Base-by-base conservation (phyloP, 73 alveolate species). In the Paramecium sexaurelia region DNA sequence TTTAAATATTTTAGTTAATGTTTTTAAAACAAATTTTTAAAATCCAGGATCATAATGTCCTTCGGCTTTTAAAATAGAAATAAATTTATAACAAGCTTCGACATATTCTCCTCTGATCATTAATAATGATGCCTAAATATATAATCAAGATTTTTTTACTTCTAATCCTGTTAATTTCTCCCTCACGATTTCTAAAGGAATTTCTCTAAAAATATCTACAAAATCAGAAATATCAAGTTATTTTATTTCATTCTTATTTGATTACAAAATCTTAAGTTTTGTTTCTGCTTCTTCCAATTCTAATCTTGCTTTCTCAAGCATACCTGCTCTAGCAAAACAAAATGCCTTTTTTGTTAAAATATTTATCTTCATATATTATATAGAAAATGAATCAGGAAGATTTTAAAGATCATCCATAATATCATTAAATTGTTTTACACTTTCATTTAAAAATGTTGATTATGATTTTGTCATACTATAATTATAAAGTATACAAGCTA, bases 381-480 rank as follows among this genome's bases (percentile, higher is more conserved):
- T 78, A 6, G 90, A 78, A 45, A 26, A 78, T 20, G 45, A 39
- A 39, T 78, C 73, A 37, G 73, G 73, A 24, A 41, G 19, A 26
- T 39, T 40, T 7, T 78, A 32, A 2, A 39, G 45, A 40, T 45
- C 73, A 41, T 41, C 90, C 45, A 78, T 24, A 9, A 78, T 45
- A 29, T 78, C 68, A 78, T 78, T 45, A 78, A 41, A 78, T 24
- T 29, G 24, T 40, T 40, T 45, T 11, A 78, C 90, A 24, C 68
- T 45, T 45, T 78, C 90, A 41, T 78, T 41, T 20, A 78, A 45
- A 43, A 78, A 78, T 11, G 75, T 78, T 40, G 90, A 45, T 78
- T 78, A 26, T 17, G 73, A 41, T 7, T 78, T 41, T n/a, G 32
- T 45, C 47, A 78, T 40, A 22, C 61, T 40, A 78, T 78, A 78